phyloP scores from a whole-genome alignment of 805 yeast genomes.

The Yarrowia osloensis region DNA sequence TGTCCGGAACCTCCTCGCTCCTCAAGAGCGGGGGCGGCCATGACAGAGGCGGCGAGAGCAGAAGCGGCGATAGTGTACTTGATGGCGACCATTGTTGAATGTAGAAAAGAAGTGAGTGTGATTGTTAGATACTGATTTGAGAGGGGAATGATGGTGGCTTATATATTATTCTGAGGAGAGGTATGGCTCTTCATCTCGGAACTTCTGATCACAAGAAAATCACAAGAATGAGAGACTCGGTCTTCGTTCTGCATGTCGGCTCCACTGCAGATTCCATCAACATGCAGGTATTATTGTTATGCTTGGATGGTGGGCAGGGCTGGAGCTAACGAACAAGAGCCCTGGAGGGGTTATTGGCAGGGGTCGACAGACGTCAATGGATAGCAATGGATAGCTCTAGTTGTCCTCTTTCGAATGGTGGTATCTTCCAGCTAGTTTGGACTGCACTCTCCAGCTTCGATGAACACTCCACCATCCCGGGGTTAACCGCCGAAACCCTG shows the following conservation, averaged over 20 bases:
- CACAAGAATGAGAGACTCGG: neutral
- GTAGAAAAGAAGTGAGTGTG: neutral
- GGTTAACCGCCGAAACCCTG: neutral
- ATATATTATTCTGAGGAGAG: neutral
- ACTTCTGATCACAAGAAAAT: neutral
- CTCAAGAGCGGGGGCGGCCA: constrained; percentile 9
- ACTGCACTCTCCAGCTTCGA: neutral
- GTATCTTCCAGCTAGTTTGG: neutral
- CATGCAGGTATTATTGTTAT: neutral
- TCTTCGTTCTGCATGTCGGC: neutral
- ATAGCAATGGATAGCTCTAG: no score
- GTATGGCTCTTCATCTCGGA: neutral
- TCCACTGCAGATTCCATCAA: neutral
- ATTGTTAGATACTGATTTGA: neutral
- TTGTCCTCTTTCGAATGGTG: neutral
- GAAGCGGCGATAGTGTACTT: constrained; percentile 1
- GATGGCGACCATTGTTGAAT: constrained; percentile 12
- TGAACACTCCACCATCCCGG: neutral
- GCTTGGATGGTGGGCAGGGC: neutral
- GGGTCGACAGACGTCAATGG: neutral
- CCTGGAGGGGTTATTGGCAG: neutral
- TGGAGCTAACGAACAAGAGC: neutral
- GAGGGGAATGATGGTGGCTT: neutral
- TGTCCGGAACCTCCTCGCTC: neutral
- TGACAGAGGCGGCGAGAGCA: neutral